Evolutionary conservation across 805 yeast genomes (phyloP).

Genomic region (Candida corydali): DNA sequence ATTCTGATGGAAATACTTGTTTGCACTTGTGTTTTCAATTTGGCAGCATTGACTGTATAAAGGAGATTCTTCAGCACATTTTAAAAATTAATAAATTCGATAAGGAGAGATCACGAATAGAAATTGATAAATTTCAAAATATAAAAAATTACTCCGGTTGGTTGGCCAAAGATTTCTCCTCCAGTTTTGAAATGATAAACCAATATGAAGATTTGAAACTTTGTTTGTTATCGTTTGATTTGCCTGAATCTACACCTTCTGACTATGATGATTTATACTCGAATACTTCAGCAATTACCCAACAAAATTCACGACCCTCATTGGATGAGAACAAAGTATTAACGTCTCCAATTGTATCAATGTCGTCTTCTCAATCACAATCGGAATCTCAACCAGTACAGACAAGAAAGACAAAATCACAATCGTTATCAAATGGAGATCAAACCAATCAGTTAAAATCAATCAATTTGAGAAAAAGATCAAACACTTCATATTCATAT

Average conservation of each 20-base stretch:
- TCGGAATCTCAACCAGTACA: conserved; percentile 28
- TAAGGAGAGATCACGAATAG: conserved; percentile 10
- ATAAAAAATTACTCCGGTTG: conserved; percentile 28
- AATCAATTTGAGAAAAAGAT: conserved; percentile 14
- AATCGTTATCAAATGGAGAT: neutral
- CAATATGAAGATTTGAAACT: conserved; percentile 21
- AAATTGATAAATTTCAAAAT: conserved; percentile 19
- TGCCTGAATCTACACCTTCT: neutral
- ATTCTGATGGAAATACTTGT: conserved; percentile 32
- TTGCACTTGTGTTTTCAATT: conserved; percentile 37
- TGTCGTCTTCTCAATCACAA: conserved; percentile 24
- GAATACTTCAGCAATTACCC: conserved; percentile 5
- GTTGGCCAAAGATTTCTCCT: conserved; percentile 29
- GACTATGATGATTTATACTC: neutral
- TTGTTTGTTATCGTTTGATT: conserved; percentile 14
- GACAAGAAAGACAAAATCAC: neutral
- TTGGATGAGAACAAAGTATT: conserved; percentile 20
- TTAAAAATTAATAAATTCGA: conserved; percentile 6
- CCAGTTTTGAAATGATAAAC: conserved; percentile 23
- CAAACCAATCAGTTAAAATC: conserved; percentile 1
- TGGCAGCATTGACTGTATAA: conserved; percentile 29
- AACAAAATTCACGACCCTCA: neutral
- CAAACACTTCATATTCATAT: conserved; percentile 19
- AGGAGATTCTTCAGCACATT: conserved; percentile 18
- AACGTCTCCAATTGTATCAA: conserved; percentile 29